Base-by-base conservation (phyloP, 1,284 basidiomycete species). In the Amylostereum chailletii region DNA sequence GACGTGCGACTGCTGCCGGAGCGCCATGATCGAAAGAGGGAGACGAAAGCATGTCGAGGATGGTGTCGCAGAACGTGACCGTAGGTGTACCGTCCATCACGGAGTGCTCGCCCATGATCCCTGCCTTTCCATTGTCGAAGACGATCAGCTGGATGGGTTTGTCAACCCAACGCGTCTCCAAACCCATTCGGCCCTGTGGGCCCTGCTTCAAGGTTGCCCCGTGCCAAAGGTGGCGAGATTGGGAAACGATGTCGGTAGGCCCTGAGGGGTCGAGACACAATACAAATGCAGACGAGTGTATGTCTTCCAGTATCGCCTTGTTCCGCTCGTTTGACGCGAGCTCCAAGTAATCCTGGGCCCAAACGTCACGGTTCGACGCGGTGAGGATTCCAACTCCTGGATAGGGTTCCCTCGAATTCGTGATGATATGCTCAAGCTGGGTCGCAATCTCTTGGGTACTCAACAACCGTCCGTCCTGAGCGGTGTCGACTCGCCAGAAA, bases 31-130 rank as follows among this genome's bases (percentile, higher is more conserved):
- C 76, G 57, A 85, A 82, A 37, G 65, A 56, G n/a, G 74, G 74
- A 55, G 75, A 62, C 34, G 79, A 72, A 41, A 94, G 67, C 58
- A 76, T 76, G 53, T 76, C 75, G 47, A 91, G 71, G 31, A 92
- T 71, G 43, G 83, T 81, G 62, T 93, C 84, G 62, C 81, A 85
- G 57, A 91, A 70, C 34, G 62, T 57, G 48, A 77, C 71, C 6
- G 79, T 83, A 4, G 83, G 80, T 36, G 80, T 81, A 42, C 91
- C 92, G 60, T 94, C 91, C 90, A 94, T 94, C 57, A 90, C 77
- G 11, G 88, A 90, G 66, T 95, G 92, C 66, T 95, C 93, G 48
- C 93, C 93, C 78, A 94, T 85, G 58, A 92, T 70, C 3, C 91
- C 93, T 1, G 89, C 83, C 52, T 78, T 72, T 27, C 75, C 80